Conservation (phyloP, 2,329 filamentous ascomycete genomes). For the Microsporum ferrugineum region DNA sequence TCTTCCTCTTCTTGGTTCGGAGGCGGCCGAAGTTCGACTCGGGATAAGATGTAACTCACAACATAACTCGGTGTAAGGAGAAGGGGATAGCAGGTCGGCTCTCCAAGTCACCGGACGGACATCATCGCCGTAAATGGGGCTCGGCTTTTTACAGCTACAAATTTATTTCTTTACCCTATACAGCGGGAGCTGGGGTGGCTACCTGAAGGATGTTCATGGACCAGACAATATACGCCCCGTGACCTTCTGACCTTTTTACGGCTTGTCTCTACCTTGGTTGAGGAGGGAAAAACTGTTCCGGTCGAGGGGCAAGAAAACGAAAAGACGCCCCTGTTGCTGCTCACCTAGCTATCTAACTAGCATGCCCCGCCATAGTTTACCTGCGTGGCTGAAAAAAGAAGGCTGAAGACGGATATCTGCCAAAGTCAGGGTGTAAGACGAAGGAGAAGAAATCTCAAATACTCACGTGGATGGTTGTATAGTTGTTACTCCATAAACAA, state of each 20-base stretch:
- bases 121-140: not conserved
- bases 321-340: not conserved
- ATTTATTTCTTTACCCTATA: no score
- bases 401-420: not conserved
- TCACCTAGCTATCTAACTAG: not conserved
- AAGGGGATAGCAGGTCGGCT: not conserved
- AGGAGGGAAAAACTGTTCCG: not conserved
- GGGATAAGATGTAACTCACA: not conserved
- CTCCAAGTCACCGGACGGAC: not conserved
- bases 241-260: not conserved
- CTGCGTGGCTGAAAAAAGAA: not conserved
- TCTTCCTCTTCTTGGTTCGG: not conserved
- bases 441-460: not conserved
- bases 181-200: not conserved
- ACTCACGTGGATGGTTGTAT: not conserved
- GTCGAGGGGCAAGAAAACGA: not conserved
- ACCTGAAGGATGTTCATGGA: not conserved
- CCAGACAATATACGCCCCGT: not conserved
- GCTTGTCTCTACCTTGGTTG: not conserved
- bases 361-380: not conserved
- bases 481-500: not conserved
- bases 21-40: not conserved
- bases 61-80: not conserved
- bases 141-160: no score
- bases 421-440: not conserved